A percentile compares a stretch with the other conserved stretches of the same genome.
Evolutionary conservation across 768 basidiomycete genomes (phyloP).

Genomic region (Russula sp.): DNA sequence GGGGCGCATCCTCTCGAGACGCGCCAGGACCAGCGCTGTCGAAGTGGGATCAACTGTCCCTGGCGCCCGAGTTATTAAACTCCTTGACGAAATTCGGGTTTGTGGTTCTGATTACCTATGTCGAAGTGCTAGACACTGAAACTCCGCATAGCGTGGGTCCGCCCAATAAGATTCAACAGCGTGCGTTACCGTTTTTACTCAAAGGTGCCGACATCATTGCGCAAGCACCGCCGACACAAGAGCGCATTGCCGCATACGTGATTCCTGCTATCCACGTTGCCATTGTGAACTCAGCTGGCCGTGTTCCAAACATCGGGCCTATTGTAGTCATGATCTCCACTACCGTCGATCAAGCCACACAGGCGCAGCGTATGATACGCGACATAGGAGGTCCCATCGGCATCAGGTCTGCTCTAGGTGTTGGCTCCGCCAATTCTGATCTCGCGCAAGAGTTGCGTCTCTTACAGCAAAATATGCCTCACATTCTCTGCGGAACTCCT

Average conservation of each 20-base stretch:
- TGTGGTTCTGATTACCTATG: conserved; percentile 28
- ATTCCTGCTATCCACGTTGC: conserved; percentile 86
- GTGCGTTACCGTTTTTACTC: conserved; percentile 91
- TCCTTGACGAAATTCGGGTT: conserved; percentile 93
- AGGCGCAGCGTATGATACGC: conserved; percentile 91
- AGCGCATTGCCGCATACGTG: conserved; percentile 95
- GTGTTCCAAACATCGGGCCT: conserved; percentile 65
- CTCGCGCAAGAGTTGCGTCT: conserved; percentile 69
- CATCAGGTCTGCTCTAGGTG: conserved; percentile 81
- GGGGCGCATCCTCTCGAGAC: conserved; percentile 51
- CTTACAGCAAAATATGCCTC: conserved; percentile 87
- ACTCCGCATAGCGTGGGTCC: conserved; percentile 69
- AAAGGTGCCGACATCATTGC: conserved; percentile 95
- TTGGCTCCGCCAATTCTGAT: conserved; percentile 64
- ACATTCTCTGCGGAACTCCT: conserved; percentile 94
- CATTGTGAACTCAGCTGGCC: conserved; percentile 51
- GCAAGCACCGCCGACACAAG: conserved; percentile 97
- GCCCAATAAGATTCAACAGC: conserved; percentile 97
- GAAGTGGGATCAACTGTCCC: conserved; percentile 91
- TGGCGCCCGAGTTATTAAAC: conserved; percentile 80
- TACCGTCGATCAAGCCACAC: conserved; percentile 97
- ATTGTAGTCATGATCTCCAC: conserved; percentile 93
- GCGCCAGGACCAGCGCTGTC: conserved; percentile 67
- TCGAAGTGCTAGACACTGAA: conserved; percentile 3
- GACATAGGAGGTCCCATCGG: conserved; percentile 92